Percentiles rank a stretch among this genome's conserved stretches.
phyloP scores from a whole-genome alignment of 1,139 yeast species.

The Pichia sp. region DNA sequence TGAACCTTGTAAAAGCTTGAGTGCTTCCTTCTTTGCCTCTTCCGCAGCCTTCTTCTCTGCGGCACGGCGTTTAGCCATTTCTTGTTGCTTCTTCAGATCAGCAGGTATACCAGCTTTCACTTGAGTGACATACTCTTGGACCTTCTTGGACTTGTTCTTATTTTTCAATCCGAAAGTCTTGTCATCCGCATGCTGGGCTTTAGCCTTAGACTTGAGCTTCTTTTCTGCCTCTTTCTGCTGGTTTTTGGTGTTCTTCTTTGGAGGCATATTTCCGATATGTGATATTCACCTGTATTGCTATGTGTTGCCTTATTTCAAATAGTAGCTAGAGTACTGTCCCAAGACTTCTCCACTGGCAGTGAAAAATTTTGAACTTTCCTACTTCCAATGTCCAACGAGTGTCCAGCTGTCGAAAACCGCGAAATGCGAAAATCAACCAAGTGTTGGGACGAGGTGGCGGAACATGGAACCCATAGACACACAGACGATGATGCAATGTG shows the following conservation, averaged over 20 bases:
- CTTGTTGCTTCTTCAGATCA: conserved; percentile 64
- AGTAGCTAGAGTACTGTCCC: too few species aligned
- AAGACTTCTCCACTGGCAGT: too few species aligned
- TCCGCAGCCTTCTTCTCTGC: conserved; percentile 93
- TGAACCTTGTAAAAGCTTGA: conserved; percentile 60
- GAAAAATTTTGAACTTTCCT: too few species aligned
- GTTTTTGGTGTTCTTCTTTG: conserved; percentile 55
- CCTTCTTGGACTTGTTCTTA: conserved; percentile 88
- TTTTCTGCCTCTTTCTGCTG: conserved; percentile 48
- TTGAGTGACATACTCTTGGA: conserved; percentile 78
- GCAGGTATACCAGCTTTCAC: conserved; percentile 60
- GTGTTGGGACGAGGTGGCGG: too few species aligned
- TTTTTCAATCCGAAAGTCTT: conserved; percentile 93
- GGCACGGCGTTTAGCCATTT: conserved; percentile 62
- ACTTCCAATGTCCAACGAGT: too few species aligned
- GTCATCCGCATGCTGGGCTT: conserved; percentile 72
- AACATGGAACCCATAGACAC: too few species aligned
- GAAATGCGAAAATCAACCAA: too few species aligned
- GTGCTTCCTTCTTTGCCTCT: conserved; percentile 80
- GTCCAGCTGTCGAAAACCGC: too few species aligned
- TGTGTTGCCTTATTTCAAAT: too few species aligned
- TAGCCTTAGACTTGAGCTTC: conserved; percentile 50
- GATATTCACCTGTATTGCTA: too few species aligned
- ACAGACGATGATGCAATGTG: too few species aligned
- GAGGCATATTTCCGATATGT: conserved; percentile 56